Evolutionary conservation across 495 filamentous ascomycete species (phyloP).

Genomic region (Cercophora scortea): DNA sequence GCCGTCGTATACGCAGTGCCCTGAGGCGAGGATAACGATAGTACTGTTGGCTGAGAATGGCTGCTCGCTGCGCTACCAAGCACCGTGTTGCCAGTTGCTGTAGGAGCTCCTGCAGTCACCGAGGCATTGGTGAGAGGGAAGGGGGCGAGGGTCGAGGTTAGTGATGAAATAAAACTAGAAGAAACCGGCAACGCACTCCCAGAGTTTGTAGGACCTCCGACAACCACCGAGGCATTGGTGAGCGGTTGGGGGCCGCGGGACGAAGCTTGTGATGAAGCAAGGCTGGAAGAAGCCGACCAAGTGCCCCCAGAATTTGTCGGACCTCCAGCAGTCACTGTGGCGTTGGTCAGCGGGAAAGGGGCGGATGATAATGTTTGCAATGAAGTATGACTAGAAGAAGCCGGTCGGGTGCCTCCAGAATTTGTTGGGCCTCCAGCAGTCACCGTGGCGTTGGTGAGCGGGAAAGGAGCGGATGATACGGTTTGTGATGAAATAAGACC

Average conservation of each 20-base stretch:
- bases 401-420: background rate
- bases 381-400: background rate
- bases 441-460: slow-evolving; percentile 6
- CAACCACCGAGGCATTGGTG: slow-evolving; percentile 1
- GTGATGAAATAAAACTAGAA: background rate
- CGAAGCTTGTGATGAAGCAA: background rate
- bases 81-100: too few relatives aligned
- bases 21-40: too few relatives aligned
- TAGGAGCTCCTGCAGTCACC: too few relatives aligned
- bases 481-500: background rate
- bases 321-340: background rate
- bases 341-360: slow-evolving; percentile 11
- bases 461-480: slow-evolving; percentile 3
- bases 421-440: background rate
- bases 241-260: slow-evolving; percentile 5
- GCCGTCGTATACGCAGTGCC: background rate
- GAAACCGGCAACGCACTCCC: background rate
- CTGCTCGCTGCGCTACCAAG: too few relatives aligned
- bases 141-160: background rate
- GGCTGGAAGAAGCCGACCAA: background rate
- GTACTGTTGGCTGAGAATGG: too few relatives aligned
- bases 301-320: background rate
- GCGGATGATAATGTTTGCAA: background rate
- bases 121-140: slow-evolving; percentile 9
- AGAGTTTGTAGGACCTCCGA: background rate